phyloP scores from a whole-genome alignment of 768 basidiomycete species.

The Pleurotus platypus region DNA sequence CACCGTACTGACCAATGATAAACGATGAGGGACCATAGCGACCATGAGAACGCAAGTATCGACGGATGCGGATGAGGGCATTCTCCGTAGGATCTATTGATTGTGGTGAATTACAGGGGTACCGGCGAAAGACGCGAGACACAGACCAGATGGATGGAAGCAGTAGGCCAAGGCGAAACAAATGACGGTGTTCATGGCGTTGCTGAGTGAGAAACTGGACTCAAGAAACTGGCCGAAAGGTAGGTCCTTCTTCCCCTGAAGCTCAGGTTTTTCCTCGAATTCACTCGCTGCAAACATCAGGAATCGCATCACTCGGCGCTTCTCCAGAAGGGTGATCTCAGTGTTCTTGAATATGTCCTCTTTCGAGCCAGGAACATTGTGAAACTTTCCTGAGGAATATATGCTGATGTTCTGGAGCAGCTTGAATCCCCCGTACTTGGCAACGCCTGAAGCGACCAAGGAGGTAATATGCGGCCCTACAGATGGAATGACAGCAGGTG shows the following conservation, averaged over 20 bases:
- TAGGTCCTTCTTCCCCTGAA: conserved; percentile 48
- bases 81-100: conserved; percentile 60
- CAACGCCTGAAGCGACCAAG: conserved; percentile 77
- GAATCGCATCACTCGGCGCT: conserved; percentile 90
- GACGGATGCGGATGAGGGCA: conserved; percentile 65
- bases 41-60: conserved; percentile 75
- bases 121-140: not conserved
- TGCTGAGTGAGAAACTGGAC: conserved; percentile 58
- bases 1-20: conserved; percentile 93
- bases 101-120: conserved; percentile 4
- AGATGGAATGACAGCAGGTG: conserved; percentile 78
- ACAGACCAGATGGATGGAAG: conserved; percentile 49
- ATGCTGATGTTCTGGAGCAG: conserved; percentile 71
- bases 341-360: conserved; percentile 91
- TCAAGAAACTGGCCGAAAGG: conserved; percentile 66
- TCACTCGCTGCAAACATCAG: conserved; percentile 77
- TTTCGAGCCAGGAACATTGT: conserved; percentile 83
- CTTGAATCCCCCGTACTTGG: conserved; percentile 88
- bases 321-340: conserved; percentile 73
- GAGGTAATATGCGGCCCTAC: conserved; percentile 75
- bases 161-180: conserved; percentile 79
- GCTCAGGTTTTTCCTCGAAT: conserved; percentile 60
- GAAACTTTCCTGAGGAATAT: conserved; percentile 43
- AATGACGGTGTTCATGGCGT: conserved; percentile 57
- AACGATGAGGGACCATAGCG: conserved; percentile 82